These are phyloP conservation scores for Neospora caninum DNA, from an alignment of 169 alveolate genomes.

Conservation along the genomic window DNA sequence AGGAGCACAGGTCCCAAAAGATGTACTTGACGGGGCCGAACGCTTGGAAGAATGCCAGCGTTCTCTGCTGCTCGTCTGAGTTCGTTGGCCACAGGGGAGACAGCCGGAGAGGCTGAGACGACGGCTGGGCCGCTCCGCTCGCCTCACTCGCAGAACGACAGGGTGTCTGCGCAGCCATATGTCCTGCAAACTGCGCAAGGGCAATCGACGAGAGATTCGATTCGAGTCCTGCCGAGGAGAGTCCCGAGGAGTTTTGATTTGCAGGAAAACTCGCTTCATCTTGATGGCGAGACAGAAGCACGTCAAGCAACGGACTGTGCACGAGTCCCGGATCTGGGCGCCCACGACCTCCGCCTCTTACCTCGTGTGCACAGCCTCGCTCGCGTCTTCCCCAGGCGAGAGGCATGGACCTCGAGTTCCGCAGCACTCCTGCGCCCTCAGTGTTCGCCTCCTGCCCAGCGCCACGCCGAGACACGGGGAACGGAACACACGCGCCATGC, in stretches of 20 bases:
- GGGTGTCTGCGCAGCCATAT: too few species aligned
- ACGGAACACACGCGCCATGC: neutral
- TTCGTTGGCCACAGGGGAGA: neutral
- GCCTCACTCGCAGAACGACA: too few species aligned
- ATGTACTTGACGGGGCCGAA: constrained; percentile 25
- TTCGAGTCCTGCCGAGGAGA: too few species aligned
- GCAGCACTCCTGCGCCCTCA: neutral
- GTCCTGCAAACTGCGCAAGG: too few species aligned
- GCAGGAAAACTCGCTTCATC: too few species aligned
- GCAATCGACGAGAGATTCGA: too few species aligned
- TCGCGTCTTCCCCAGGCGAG: neutral
- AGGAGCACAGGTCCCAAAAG: constrained; percentile 24
- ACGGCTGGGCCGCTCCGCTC: too few species aligned
- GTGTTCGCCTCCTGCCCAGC: neutral
- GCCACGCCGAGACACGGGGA: neutral
- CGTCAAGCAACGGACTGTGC: too few species aligned
- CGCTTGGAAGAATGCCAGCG: neutral
- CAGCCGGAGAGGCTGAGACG: neutral
- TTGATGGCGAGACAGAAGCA: too few species aligned
- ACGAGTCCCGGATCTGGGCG: too few species aligned
- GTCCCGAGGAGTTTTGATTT: too few species aligned
- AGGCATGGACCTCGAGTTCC: neutral
- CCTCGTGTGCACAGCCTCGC: neutral
- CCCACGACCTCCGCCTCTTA: too few species aligned
- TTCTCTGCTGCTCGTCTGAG: neutral